phyloP scores from a whole-genome alignment of 768 basidiomycete species.

The Kwoniella mangroviensis region DNA sequence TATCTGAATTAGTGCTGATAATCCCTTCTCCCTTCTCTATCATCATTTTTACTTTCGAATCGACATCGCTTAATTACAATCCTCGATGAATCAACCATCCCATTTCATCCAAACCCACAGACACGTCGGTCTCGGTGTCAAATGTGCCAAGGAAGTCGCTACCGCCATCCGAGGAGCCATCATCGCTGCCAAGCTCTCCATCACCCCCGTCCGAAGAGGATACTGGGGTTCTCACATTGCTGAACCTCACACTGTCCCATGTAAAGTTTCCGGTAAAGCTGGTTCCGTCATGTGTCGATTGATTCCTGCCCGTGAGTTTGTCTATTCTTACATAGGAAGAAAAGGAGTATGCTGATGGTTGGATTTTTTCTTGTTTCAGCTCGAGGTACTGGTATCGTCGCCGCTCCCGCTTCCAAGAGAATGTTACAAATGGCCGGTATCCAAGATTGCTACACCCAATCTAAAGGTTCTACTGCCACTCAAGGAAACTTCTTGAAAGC shows the following conservation, averaged over 20 bases:
- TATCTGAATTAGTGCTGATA: background rate
- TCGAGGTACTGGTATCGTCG: slow-evolving; percentile 98
- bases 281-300: slow-evolving; percentile 99
- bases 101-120: slow-evolving; percentile 17
- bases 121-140: slow-evolving; percentile 98
- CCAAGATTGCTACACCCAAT: slow-evolving; percentile 95
- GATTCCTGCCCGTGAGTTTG: slow-evolving; percentile 75
- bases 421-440: slow-evolving; percentile 97
- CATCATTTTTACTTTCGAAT: background rate
- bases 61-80: background rate
- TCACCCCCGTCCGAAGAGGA: slow-evolving; percentile 96
- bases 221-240: slow-evolving; percentile 99
- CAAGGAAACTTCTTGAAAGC: slow-evolving; percentile 79
- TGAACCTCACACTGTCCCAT: slow-evolving; percentile 98
- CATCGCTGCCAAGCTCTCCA: slow-evolving; percentile 96
- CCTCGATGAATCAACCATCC: background rate
- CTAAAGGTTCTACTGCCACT: slow-evolving; percentile 97
- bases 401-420: slow-evolving; percentile 95
- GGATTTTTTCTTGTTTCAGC: slow-evolving; percentile 52
- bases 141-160: slow-evolving; percentile 99
- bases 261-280: slow-evolving; percentile 97
- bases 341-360: background rate
- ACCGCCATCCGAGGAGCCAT: slow-evolving; percentile 99
- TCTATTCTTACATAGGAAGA: background rate
- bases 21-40: background rate